Base-by-base conservation (phyloP, 768 basidiomycete species). In the Mrakia gelida region DNA sequence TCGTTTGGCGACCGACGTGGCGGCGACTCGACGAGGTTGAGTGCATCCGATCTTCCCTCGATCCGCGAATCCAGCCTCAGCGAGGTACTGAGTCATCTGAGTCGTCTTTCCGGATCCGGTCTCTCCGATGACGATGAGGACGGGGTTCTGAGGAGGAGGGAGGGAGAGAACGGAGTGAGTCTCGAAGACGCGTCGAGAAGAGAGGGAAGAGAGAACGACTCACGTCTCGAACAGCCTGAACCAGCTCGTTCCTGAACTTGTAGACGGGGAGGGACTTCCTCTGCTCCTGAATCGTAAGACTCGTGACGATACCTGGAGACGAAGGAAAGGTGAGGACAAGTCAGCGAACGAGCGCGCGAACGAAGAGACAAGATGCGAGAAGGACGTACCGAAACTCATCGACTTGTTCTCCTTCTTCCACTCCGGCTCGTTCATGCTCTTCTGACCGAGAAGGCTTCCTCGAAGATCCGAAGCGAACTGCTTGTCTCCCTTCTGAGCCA, bases 31-130 rank as follows among this genome's bases (percentile, higher is more conserved):
- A 86, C 97, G 92, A 34, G 97, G 97, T 84, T 99, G 97, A 0
- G 97, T 99, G 82, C 97, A 98, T 18, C 96, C 97, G 81, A 99
- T 94, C 77, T 91, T 90, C 71, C 93, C 93, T 80, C 85, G 89
- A 82, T 98, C 96, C 0, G 95, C 92, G 80, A 90, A 95, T 0
- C 97, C 97, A 67, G 91, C 88, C 85, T 99, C 97, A 16, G 96
- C 96, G 62, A 99, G 89, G 81, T 98, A 99, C 85, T 98, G 97
- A 0, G 92, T 92, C 95, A 99, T 98, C 83, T 99, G 97, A 0
- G 97, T 99, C 10, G 97, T 98, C 84, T 99, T 99, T 18, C 97
- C 97, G 11, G 96, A 98, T 38, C 97, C 97, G 65, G 97, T 99
- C 82, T 99, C 97, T 65, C 97, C 97, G 75, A 99, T 92, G 54